These are phyloP conservation scores for Ogataea polymorpha DNA, from an alignment of 805 yeast genomes.

Conservation along the genomic window DNA sequence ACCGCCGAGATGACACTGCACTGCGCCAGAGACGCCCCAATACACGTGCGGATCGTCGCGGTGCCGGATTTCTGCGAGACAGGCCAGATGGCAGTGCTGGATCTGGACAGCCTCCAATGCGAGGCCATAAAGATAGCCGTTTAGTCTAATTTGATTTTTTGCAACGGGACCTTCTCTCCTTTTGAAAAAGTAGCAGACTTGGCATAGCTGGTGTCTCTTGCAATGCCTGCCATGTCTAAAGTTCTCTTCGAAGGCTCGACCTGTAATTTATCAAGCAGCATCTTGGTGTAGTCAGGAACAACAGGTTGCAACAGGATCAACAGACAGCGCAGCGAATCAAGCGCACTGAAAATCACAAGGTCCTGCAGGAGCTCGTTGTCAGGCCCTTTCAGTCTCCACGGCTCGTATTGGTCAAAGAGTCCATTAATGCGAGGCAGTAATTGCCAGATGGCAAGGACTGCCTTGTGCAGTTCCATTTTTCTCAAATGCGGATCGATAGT, in stretches of 20 bases:
- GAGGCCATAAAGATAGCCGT: conserved; percentile 41
- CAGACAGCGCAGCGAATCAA: conserved; percentile 67
- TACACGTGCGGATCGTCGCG: conserved; percentile 50
- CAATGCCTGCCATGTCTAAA: conserved; percentile 45
- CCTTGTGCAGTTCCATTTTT: conserved; percentile 51
- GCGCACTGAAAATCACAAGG: conserved; percentile 56
- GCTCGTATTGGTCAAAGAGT: conserved; percentile 65
- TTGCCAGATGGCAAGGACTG: conserved; percentile 58
- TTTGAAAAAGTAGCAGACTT: conserved; percentile 34
- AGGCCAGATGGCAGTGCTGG: conserved; percentile 62
- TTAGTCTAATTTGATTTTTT: conserved; percentile 20
- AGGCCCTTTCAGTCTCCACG: conserved; percentile 59
- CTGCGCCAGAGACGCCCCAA: conserved; percentile 27
- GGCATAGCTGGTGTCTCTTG: conserved; percentile 64
- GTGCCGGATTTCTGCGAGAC: conserved; percentile 70
- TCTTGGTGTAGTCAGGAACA: conserved; percentile 60
- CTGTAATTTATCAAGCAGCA: conserved; percentile 59
- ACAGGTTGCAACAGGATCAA: conserved; percentile 70
- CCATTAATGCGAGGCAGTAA: conserved; percentile 58
- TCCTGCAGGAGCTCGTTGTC: conserved; percentile 38
- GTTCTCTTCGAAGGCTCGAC: conserved; percentile 46
- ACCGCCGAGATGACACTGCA: conserved; percentile 39
- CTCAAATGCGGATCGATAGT: conserved; percentile 39
- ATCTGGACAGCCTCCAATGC: conserved; percentile 54
- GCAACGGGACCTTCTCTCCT: conserved; percentile 33